Percentiles rank a stretch among this genome's conserved stretches.
Evolutionary conservation across 2,329 filamentous ascomycete genomes (phyloP).

Genomic region (Hypoxylon sp.): DNA sequence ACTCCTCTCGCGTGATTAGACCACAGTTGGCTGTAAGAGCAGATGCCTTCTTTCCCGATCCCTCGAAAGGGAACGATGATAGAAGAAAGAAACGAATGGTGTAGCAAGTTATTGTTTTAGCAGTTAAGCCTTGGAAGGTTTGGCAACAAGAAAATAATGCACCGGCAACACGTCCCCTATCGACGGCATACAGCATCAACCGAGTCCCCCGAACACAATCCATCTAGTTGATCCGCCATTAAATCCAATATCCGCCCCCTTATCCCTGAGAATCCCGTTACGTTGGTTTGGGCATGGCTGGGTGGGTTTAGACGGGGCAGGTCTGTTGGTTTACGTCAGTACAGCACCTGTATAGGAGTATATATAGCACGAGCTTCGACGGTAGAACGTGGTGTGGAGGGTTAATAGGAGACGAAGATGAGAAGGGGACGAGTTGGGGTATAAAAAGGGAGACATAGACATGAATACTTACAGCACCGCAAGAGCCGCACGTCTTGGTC

Average conservation of each 20-base stretch:
- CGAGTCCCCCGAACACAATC: not conserved
- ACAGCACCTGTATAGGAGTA: too few species aligned
- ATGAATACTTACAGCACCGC: conserved; percentile 63
- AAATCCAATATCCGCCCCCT: not conserved
- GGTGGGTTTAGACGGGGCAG: conserved; percentile 30
- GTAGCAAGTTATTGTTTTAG: not conserved
- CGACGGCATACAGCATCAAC: not conserved
- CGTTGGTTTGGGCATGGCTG: not conserved
- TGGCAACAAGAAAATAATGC: not conserved
- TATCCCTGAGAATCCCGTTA: not conserved
- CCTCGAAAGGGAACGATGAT: not conserved
- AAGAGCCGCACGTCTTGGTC: conserved; percentile 62
- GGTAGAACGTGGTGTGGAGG: not conserved
- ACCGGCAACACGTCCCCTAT: not conserved
- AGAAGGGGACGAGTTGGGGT: not conserved
- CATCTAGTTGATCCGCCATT: not conserved
- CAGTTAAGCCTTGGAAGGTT: not conserved
- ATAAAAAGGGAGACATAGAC: not conserved
- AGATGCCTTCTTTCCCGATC: not conserved
- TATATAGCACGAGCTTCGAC: not conserved
- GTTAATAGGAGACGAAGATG: not conserved
- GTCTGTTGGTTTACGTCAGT: conserved; percentile 19
- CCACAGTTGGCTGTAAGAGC: not conserved
- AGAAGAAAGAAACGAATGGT: conserved; percentile 14
- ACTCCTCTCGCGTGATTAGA: conserved; percentile 5